phyloP scores from a whole-genome alignment of 2,329 filamentous ascomycete species.

The Epichloe glyceriae region DNA sequence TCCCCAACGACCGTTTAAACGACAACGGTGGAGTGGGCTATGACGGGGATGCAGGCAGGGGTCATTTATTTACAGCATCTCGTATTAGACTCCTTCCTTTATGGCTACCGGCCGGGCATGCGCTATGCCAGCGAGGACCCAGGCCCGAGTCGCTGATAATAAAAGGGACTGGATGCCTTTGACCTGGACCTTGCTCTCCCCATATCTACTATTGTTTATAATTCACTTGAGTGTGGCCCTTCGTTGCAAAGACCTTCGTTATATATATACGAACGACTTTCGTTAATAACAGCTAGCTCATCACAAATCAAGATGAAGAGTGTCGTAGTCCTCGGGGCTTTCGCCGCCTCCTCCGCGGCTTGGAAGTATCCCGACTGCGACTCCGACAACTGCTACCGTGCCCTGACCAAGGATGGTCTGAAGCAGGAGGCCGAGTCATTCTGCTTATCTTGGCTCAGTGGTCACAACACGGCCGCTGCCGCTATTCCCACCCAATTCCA shows the following conservation, averaged over 20 bases:
- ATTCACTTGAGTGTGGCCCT: neutral
- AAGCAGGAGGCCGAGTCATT: constrained; percentile 16
- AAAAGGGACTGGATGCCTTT: neutral
- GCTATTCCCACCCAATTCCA: constrained; percentile 19
- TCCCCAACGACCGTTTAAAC: neutral
- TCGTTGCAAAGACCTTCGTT: constrained; percentile 5
- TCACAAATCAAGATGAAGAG: constrained; percentile 21
- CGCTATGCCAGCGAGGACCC: neutral
- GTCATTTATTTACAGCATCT: constrained; percentile 8
- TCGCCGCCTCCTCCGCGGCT: constrained; percentile 19
- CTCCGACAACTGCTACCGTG: constrained; percentile 23
- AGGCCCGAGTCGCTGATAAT: neutral
- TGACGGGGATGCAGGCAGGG: constrained; percentile 6
- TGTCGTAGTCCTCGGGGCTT: constrained; percentile 17
- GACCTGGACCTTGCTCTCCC: no score
- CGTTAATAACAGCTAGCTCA: constrained; percentile 5
- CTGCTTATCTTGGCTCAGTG: constrained; percentile 21
- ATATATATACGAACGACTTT: constrained; percentile 11
- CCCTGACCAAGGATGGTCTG: constrained; percentile 21
- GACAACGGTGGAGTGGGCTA: neutral
- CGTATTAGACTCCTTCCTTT: constrained; percentile 6
- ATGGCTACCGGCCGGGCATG: neutral
- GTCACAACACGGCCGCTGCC: constrained; percentile 14
- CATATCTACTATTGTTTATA: neutral
- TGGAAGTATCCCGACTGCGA: constrained; percentile 18